Percentiles rank a stretch among this genome's conserved stretches.
Evolutionary conservation across 441 rosid genomes (phyloP).

Genomic region (Breynia disticha): DNA sequence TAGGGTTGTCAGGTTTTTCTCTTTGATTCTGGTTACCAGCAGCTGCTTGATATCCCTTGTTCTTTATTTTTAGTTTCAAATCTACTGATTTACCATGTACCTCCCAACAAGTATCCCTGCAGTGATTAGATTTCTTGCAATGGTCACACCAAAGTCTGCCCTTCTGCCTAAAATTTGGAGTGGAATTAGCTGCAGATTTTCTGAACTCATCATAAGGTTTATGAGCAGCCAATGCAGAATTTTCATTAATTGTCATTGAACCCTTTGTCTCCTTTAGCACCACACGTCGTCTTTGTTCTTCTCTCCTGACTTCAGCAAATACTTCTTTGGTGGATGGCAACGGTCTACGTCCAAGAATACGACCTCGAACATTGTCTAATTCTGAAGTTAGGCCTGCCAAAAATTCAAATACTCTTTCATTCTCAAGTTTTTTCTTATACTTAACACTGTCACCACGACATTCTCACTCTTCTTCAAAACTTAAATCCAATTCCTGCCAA

Average conservation of each 20-base stretch:
- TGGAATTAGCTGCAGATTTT: too few species aligned
- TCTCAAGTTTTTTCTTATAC: background rate
- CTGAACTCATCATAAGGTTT: too few species aligned
- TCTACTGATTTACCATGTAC: background rate
- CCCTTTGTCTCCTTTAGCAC: background rate
- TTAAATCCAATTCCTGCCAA: conserved; percentile 4
- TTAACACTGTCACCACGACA: background rate
- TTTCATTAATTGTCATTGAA: too few species aligned
- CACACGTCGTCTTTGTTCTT: background rate
- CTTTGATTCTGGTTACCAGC: background rate
- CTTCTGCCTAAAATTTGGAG: too few species aligned
- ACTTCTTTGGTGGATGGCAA: background rate
- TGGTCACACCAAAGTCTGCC: background rate
- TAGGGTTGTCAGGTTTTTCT: background rate
- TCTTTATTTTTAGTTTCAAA: background rate
- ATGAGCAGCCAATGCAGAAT: too few species aligned
- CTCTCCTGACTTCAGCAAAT: background rate
- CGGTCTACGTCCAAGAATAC: background rate
- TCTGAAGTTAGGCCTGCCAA: background rate
- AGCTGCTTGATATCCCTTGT: background rate
- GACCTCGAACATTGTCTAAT: background rate
- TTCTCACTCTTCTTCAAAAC: background rate
- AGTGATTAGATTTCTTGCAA: background rate
- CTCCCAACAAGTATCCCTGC: background rate
- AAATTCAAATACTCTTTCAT: background rate